Evolutionary conservation across 768 basidiomycete genomes (phyloP), one percentile per base, ranked within the genome.

Genomic region (Serendipita sp.): DNA sequence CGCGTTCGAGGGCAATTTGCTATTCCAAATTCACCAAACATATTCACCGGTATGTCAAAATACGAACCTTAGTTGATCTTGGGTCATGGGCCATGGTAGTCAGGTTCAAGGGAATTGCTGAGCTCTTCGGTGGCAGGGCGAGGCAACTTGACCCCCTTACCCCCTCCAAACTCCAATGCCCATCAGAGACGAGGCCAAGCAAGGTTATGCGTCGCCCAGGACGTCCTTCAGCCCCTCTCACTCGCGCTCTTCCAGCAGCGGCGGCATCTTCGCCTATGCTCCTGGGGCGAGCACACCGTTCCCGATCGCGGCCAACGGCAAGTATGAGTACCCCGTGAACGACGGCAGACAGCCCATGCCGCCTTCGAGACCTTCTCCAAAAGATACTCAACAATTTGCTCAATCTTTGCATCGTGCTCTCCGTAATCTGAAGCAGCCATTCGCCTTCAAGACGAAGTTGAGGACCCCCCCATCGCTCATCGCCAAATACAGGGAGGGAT

Each of bases 1-100:
- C 85, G 62, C 82, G 83, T 65, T 81, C 85, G 38, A 85, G 82
- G 5, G 7, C 48, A 5, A 5, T 7, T 51, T 18, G n/a, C 48
- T 51, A 32, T 51, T 51, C 38, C 38, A 41, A 41, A 41, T 13
- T 23, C 7, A 41, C 1, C 38, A 41, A 13, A 41, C 38, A 41
- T 41, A 41, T 5, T 2, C 38, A 7, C 38, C 38, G 5, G 13
- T 41, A 41, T 7, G 7, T 41, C 38, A 13, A 41, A 41, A 41
- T 41, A 41, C 38, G 38, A 41, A 41, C 38, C 5, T 13, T 5
- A 13, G 13, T 13, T 13, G 5, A 7, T 41, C 38, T 5, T 13
- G 38, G 38, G 13, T 41, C 38, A 41, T 5, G 7, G 38, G 38
- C 38, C 38, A 41, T 41, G 5, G 13, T 41, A 13, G 38, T 41